Conservation (phyloP, 768 basidiomycete species). For the Collybiopsis luxurians region DNA sequence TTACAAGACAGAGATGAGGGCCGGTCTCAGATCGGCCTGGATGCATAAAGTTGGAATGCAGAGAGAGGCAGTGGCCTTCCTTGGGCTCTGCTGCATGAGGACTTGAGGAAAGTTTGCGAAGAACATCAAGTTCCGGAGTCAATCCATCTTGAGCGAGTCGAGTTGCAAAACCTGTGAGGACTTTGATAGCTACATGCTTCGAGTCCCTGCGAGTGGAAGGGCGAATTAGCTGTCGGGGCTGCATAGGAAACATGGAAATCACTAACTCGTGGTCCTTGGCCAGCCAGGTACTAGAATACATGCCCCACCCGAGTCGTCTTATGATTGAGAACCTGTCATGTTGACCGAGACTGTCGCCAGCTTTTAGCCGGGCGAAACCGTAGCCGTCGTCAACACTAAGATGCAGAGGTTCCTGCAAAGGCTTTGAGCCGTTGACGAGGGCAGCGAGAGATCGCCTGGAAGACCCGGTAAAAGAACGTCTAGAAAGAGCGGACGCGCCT, state of each 20-base stretch:
- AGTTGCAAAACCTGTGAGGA: constrained; percentile 24
- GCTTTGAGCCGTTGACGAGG: constrained; percentile 3
- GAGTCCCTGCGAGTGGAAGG: constrained; percentile 13
- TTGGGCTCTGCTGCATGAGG: not conserved
- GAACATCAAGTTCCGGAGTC: constrained; percentile 21
- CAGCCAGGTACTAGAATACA: constrained; percentile 28
- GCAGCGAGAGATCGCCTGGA: not conserved
- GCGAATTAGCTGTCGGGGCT: not conserved
- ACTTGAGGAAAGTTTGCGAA: constrained; percentile 10
- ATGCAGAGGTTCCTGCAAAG: constrained; percentile 24
- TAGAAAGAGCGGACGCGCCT: constrained; percentile 8
- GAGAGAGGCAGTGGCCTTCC: constrained; percentile 7
- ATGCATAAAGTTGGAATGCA: constrained; percentile 14
- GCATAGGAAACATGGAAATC: not conserved
- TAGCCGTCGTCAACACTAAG: constrained; percentile 23
- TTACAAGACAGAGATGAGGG: constrained; percentile 25
- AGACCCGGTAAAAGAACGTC: constrained; percentile 3
- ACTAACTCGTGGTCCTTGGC: constrained; percentile 22
- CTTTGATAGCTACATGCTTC: constrained; percentile 28
- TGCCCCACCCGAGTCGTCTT: constrained; percentile 30
- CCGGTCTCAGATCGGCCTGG: constrained; percentile 21
- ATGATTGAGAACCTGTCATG: constrained; percentile 21
- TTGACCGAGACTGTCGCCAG: constrained; percentile 23
- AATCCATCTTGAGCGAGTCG: constrained; percentile 13
- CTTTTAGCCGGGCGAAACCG: constrained; percentile 23